A percentile compares a stretch with the other conserved stretches of the same genome.
phyloP scores from a whole-genome alignment of 1,139 yeast genomes.

The Taiozyma sp. region DNA sequence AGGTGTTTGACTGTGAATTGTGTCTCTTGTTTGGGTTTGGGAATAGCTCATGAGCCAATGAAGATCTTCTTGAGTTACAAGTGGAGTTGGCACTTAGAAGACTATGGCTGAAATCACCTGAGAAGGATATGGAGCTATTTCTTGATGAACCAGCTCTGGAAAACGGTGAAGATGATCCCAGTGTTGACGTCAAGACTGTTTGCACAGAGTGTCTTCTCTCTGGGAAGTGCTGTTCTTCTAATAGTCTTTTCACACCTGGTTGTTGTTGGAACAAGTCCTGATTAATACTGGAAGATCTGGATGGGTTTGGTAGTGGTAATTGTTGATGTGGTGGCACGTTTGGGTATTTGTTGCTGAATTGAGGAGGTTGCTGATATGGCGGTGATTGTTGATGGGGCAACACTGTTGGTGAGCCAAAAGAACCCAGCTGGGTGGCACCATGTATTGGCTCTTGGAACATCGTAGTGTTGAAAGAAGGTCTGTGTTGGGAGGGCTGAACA shows the following conservation, averaged over 20 bases:
- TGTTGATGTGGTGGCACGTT: constrained; percentile 1
- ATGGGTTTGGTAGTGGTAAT: constrained; percentile 11
- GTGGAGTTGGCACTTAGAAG: constrained; percentile 3
- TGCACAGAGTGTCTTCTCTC: constrained; percentile 24
- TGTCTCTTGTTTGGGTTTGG: constrained; percentile 18
- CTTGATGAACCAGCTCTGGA: constrained; percentile 22
- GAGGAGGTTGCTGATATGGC: background rate
- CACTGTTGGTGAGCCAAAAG: background rate
- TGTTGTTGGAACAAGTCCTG: constrained; percentile 21
- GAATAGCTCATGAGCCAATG: constrained; percentile 22
- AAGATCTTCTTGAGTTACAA: constrained; percentile 21
- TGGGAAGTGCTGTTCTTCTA: constrained; percentile 23
- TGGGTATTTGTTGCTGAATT: too few species aligned
- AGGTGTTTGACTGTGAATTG: constrained; percentile 18
- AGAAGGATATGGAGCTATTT: constrained; percentile 23
- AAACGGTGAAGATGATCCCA: constrained; percentile 21
- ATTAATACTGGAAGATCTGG: constrained; percentile 20
- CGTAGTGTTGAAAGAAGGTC: constrained; percentile 16
- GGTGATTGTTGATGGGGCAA: constrained; percentile 1
- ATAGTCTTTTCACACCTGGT: constrained; percentile 23
- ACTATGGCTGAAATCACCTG: constrained; percentile 9
- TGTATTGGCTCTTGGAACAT: constrained; percentile 10
- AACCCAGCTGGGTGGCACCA: background rate
- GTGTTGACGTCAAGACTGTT: constrained; percentile 18
- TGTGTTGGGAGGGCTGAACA: constrained; percentile 1